These are phyloP conservation scores for Claviceps pusilla DNA, from an alignment of 2,329 filamentous ascomycete species.

Conservation along the genomic window DNA sequence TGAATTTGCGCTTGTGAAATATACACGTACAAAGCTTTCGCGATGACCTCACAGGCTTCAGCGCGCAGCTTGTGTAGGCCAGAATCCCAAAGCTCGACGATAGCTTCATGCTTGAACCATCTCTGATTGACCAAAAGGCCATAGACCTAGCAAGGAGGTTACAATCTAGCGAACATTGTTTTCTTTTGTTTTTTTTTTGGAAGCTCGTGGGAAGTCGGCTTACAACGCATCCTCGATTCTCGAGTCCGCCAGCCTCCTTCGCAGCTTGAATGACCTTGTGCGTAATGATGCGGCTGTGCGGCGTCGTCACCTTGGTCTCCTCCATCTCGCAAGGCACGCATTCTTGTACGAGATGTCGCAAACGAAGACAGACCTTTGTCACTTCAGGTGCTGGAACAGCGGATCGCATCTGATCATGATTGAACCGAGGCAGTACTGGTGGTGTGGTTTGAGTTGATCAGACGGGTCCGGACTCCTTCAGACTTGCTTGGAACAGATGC, in stretches of 20 bases:
- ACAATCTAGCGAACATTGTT: neutral
- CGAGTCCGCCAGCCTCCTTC: conserved; percentile 60
- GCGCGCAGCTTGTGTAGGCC: conserved; percentile 68
- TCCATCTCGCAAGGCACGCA: conserved; percentile 84
- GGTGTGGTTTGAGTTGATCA: neutral
- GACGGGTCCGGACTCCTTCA: neutral
- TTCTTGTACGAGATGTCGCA: conserved; percentile 82
- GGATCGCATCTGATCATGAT: conserved; percentile 42
- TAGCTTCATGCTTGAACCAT: conserved; percentile 67
- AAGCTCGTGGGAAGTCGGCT: conserved; percentile 3
- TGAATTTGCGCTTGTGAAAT: neutral
- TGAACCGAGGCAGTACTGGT: conserved; percentile 51
- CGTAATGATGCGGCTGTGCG: conserved; percentile 80
- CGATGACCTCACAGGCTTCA: conserved; percentile 76
- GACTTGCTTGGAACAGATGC: neutral
- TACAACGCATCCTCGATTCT: conserved; percentile 62
- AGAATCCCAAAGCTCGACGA: conserved; percentile 80
- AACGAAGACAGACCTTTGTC: conserved; percentile 73
- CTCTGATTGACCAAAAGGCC: conserved; percentile 57
- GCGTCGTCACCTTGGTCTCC: conserved; percentile 54
- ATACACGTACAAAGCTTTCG: conserved; percentile 52
- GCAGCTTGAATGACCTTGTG: conserved; percentile 64
- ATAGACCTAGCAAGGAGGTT: conserved; percentile 35
- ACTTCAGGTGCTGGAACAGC: conserved; percentile 65
- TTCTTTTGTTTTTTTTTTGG: neutral